Evolutionary conservation across 202 grass and related monocot genomes (phyloP), one percentile per base, ranked within the genome.

Genomic region (Zizania palustris): DNA sequence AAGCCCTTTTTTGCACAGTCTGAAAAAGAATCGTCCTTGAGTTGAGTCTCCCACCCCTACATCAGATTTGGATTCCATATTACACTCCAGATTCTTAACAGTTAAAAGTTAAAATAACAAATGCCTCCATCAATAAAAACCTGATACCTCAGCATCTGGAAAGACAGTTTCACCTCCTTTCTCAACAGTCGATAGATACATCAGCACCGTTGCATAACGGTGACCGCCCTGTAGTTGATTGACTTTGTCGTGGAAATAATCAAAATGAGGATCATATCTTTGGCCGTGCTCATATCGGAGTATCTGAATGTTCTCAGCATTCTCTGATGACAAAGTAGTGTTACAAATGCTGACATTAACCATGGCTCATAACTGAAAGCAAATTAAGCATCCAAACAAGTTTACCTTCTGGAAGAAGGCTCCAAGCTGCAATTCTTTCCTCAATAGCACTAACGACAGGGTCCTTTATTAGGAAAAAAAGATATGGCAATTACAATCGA

Each of bases 221-320:
- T 92, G 80, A 36, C 90, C 90, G 5, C 86, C 83, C 8, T 54
- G 55, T 38, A 22, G 53, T 38, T 78, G 86, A 34, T 89, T 92
- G 3, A 72, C 38, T 80, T 85, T 80, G 74, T 92, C 85, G 0
- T 72, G 75, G 53, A 91, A 92, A 80, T 92, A 88, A 37, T 92
- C 90, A 40, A 88, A 86, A 65, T 92, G 90, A 12, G 83, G 78
- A 48, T 92, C 85, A 76, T 88, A 88, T 70, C 80, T 92, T 56
- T 92, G 69, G 5, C 75, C 84, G 3, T 70, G 43, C 40, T 92
- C 86, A 40, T 92, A 88, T 1, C 57, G 83, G 6, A 93, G 81
- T 18, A 89, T 64, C 80, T 89, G 90, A 8, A 93, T 84, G 48
- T 75, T 41, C 79, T 93, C 86, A 9, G 72, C 90, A 42, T 93